Evolutionary conservation across 2,329 filamentous ascomycete genomes (phyloP).

Genomic region (Cordyceps cicadae): DNA sequence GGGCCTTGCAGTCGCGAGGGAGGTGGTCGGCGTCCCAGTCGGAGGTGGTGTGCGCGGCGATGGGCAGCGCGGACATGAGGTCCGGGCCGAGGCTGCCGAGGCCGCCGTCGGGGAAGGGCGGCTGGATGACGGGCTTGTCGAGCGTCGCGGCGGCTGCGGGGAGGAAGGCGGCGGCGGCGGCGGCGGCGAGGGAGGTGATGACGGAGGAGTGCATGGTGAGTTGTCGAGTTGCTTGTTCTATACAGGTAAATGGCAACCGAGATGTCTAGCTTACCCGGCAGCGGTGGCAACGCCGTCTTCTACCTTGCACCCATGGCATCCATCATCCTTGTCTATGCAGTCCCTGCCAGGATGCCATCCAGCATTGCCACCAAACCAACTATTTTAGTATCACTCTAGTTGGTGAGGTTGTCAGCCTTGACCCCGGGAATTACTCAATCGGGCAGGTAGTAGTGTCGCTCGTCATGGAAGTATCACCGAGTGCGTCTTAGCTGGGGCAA

Average conservation of each 20-base stretch:
- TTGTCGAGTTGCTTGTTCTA: background rate
- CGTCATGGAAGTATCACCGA: background rate
- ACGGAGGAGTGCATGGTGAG: background rate
- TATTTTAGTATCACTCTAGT: slow-evolving; percentile 2
- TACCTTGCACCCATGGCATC: background rate
- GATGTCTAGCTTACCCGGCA: background rate
- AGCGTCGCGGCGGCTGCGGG: background rate
- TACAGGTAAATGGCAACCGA: background rate
- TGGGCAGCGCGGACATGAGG: slow-evolving; percentile 10
- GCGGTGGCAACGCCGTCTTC: background rate
- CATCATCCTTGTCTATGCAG: background rate
- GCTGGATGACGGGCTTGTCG: slow-evolving; percentile 11
- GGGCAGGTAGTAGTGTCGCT: slow-evolving; percentile 1
- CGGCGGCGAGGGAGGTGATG: background rate
- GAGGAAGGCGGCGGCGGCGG: slow-evolving; percentile 2
- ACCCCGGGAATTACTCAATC: background rate
- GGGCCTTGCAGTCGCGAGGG: slow-evolving; percentile 16
- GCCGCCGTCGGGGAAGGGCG: slow-evolving; percentile 7
- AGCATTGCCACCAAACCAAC: background rate
- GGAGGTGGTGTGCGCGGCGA: slow-evolving; percentile 13
- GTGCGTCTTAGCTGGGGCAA: background rate
- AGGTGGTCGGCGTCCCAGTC: slow-evolving; percentile 19
- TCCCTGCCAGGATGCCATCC: background rate
- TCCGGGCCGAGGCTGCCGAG: slow-evolving; percentile 9
- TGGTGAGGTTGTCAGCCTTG: background rate